These are phyloP conservation scores for Rheum nobile DNA, from an alignment of 148 eudicot species.

Conservation along the genomic window DNA sequence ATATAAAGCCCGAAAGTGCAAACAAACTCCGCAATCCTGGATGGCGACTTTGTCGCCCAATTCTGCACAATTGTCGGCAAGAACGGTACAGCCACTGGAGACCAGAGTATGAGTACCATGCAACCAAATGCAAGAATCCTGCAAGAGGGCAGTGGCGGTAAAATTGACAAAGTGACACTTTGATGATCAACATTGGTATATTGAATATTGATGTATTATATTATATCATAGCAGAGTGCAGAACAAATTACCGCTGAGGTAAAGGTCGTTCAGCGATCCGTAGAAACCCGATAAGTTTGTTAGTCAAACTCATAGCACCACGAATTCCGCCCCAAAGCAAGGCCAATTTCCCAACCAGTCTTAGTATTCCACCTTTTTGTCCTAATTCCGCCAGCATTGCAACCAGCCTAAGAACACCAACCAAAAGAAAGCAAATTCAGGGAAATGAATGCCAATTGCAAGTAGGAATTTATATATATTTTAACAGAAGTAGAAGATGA, in stretches of 20 bases:
- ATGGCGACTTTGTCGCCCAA: constrained; percentile 52
- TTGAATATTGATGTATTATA: too few species aligned
- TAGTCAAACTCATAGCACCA: constrained; percentile 94
- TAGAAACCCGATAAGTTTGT: constrained; percentile 57
- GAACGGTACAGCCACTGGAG: constrained; percentile 74
- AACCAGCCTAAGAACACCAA: constrained; percentile 51
- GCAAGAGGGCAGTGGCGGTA: not conserved
- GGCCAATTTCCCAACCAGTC: constrained; percentile 69
- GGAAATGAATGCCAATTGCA: not conserved
- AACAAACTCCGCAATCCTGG: constrained; percentile 49
- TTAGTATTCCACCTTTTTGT: constrained; percentile 74
- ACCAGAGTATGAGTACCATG: constrained; percentile 90
- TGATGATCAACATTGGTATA: constrained; percentile 1
- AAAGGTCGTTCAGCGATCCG: constrained; percentile 75
- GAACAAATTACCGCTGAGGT: constrained; percentile 50
- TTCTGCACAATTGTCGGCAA: constrained; percentile 68
- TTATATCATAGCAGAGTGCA: not conserved
- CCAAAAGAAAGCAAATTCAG: constrained; percentile 5
- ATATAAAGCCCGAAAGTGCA: constrained; percentile 76
- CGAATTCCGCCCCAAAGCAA: constrained; percentile 98
- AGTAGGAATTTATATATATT: not conserved
- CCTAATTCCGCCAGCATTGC: constrained; percentile 73
- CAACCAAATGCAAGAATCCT: constrained; percentile 74
- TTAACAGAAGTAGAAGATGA: not conserved
- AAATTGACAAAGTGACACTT: not conserved